Conservation (phyloP, 1,284 basidiomycete genomes). For the Cystobasidium sp. region DNA sequence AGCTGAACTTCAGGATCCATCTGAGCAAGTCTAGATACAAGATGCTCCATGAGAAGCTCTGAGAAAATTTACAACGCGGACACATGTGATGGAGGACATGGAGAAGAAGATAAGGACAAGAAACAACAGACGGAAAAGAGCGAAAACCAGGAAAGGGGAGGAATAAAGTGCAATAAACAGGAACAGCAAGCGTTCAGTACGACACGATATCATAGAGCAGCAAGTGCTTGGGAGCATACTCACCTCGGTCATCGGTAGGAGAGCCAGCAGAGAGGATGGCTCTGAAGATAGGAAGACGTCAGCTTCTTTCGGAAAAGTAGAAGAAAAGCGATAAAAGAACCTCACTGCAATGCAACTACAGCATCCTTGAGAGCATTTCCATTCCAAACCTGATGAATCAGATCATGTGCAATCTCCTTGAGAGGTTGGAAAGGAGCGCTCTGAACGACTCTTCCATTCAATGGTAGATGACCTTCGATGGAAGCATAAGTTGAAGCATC, state of each 20-base stretch:
- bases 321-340: background rate
- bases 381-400: constrained; percentile 20
- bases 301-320: background rate
- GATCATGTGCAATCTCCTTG: constrained; percentile 9
- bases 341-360: constrained; percentile 17
- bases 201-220: no score
- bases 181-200: no score
- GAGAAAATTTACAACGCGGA: background rate
- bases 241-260: constrained; percentile 28
- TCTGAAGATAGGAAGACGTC: background rate
- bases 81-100: background rate
- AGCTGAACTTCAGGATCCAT: constrained; percentile 17
- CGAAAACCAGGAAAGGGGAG: no score
- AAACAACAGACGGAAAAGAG: no score
- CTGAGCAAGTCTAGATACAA: constrained; percentile 20
- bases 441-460: background rate
- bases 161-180: no score
- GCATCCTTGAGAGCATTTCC: constrained; percentile 19
- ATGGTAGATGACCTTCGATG: background rate
- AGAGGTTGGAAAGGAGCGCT: constrained; percentile 5
- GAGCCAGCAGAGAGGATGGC: constrained; percentile 8
- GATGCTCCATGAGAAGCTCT: constrained; percentile 33
- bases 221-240: background rate
- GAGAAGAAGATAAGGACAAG: no score
- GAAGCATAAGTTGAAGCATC: constrained; percentile 7